Evolutionary conservation across 1,284 basidiomycete species (phyloP), one percentile per base, ranked within the genome.

Genomic region (Tilletiaria anomala): DNA sequence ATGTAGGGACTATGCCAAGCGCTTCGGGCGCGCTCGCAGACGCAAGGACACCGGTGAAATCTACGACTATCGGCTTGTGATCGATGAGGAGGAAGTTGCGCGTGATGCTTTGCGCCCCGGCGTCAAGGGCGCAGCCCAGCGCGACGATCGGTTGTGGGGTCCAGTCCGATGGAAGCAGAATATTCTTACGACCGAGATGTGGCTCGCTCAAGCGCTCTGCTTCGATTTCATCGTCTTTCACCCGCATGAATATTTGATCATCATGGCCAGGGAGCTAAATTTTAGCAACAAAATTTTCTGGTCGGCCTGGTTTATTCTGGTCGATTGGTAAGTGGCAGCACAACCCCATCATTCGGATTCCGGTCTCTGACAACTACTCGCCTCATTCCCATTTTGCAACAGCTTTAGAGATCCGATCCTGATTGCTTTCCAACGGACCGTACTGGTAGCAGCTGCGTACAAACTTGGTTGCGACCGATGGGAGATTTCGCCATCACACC

Each of bases 191-290:
- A 78, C 78, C 1, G 87, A 93, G 65, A 85, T 89, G 70, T 75
- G 78, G 16, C 72, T 88, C 0, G 72, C 91, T 5, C 86, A 89
- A 57, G 80, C 83, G 0, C 72, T 93, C 4, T 89, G 85, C 70
- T 93, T 93, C 63, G 88, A 93, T 67, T 80, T 89, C 61, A 76
- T 80, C 26, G 77, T 88, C 17, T 77, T 78, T 46, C 85, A 79
- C 53, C 83, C 86, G 16, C 87, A 89, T 32, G 51, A 58, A 39
- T 42, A 54, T 12, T 48, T 61, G 2, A 49, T 61, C 29, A 56
- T 50, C 16, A 56, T 57, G 3, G 50, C 53, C 16, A 51, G 48
- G 24, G 40, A 42, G 17, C 40, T 64, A 8, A 29, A 29, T n/a
- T n/a, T n/a, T n/a, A n/a, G n/a, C n/a, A n/a, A n/a, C n/a, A n/a